Percentiles rank a stretch among this genome's conserved stretches.
phyloP scores from a whole-genome alignment of 345 rosid genomes.

The Gossypium ekmanianum region DNA sequence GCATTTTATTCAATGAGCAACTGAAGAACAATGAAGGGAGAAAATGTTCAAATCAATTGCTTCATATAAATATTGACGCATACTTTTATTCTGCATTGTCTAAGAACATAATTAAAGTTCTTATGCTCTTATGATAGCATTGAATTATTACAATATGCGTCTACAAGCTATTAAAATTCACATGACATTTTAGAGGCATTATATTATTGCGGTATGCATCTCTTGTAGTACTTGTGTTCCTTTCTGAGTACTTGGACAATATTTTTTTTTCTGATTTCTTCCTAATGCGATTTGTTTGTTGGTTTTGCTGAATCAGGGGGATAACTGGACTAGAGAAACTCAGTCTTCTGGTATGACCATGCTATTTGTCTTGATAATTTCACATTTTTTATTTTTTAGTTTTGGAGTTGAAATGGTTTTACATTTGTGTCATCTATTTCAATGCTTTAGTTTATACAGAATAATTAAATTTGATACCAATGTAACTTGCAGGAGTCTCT shows the following conservation, averaged over 20 bases:
- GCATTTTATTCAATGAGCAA: neutral
- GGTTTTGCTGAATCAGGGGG: slow-evolving; percentile 30
- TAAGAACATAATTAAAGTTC: neutral
- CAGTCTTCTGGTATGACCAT: slow-evolving; percentile 25
- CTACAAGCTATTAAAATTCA: neutral
- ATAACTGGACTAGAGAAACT: slow-evolving; percentile 30
- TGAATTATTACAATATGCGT: neutral
- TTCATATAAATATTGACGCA: neutral
- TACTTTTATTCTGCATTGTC: neutral
- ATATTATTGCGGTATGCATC: neutral
- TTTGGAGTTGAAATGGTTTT: neutral
- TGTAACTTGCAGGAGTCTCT: slow-evolving; percentile 46
- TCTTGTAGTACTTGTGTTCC: neutral
- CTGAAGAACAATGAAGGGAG: neutral
- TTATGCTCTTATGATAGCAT: neutral
- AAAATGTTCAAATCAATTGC: neutral
- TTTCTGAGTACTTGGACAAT: neutral
- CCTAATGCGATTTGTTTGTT: neutral
- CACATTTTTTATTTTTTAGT: neutral
- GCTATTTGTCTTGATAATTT: neutral
- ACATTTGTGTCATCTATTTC: neutral
- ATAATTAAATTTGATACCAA: slow-evolving; percentile 9
- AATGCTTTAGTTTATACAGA: neutral
- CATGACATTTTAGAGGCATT: neutral
- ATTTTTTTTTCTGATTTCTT: neutral